phyloP scores from a whole-genome alignment of 1,284 basidiomycete genomes.

The Ceratobasidium sp. region DNA sequence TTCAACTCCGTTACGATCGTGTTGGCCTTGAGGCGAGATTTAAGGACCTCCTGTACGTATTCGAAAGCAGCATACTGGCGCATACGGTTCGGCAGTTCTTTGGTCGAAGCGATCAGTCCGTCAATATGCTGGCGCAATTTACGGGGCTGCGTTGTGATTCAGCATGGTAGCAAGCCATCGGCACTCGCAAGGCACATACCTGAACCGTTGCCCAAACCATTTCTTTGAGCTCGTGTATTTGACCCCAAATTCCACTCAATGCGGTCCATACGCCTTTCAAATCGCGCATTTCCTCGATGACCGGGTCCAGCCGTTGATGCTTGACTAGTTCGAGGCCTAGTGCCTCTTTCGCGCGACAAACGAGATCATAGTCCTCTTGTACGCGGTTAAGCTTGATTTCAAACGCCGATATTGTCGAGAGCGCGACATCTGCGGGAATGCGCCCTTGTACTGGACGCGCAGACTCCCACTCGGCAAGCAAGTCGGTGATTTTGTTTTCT shows the following conservation, averaged over 20 bases:
- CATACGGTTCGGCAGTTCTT: constrained; percentile 99
- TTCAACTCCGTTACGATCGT: constrained; percentile 89
- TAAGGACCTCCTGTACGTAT: constrained; percentile 92
- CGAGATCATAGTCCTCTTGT: constrained; percentile 91
- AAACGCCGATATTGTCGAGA: constrained; percentile 94
- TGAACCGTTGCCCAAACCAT: constrained; percentile 89
- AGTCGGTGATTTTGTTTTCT: constrained; percentile 89
- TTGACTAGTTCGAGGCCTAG: constrained; percentile 90
- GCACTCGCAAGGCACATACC: constrained; percentile 39
- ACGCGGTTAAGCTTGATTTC: constrained; percentile 88
- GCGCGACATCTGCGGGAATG: constrained; percentile 92
- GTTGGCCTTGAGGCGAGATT: constrained; percentile 88
- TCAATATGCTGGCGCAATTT: constrained; percentile 96
- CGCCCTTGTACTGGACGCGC: constrained; percentile 95
- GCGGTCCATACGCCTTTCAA: constrained; percentile 99
- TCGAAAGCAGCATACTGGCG: constrained; percentile 99
- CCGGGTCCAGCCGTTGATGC: constrained; percentile 90
- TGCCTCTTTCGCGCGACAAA: constrained; percentile 95
- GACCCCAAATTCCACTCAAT: constrained; percentile 94
- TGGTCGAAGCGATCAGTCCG: constrained; percentile 84
- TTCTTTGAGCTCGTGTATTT: constrained; percentile 89
- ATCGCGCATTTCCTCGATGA: constrained; percentile 94
- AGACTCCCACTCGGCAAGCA: constrained; percentile 93
- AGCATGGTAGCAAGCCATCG: neutral
- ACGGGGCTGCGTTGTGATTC: constrained; percentile 64